These are phyloP conservation scores for Acorus gramineus DNA, from an alignment of 106 monocot genomes.

Conservation along the genomic window DNA sequence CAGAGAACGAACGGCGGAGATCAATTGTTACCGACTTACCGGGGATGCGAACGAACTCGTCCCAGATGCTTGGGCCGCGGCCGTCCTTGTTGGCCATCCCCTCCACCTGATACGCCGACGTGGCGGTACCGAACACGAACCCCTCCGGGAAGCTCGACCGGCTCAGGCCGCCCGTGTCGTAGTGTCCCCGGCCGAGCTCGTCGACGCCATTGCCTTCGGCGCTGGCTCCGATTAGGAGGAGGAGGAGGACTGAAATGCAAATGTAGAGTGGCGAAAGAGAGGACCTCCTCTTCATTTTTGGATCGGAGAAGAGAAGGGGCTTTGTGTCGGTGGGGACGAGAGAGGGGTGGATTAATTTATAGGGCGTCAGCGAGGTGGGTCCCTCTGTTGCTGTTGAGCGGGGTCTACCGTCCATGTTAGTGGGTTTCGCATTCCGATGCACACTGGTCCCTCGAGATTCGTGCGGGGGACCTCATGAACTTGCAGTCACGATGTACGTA, in stretches of 20 bases:
- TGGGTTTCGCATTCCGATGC: too few relatives aligned
- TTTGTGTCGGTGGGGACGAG: too few relatives aligned
- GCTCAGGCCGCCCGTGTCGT: conserved; percentile 34
- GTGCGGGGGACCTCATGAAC: too few relatives aligned
- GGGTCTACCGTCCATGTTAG: too few relatives aligned
- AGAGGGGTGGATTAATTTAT: too few relatives aligned
- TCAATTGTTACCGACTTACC: conserved; percentile 13
- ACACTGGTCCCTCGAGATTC: too few relatives aligned
- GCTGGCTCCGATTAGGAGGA: conserved; percentile 8
- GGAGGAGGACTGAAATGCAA: not conserved
- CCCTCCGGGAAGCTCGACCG: conserved; percentile 47
- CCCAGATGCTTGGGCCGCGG: conserved; percentile 83
- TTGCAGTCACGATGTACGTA: too few relatives aligned
- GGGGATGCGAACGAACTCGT: conserved; percentile 41
- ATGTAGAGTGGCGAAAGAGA: not conserved
- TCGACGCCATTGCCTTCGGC: not conserved
- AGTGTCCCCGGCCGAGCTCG: not conserved
- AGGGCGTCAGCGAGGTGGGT: too few relatives aligned
- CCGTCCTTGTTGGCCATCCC: conserved; percentile 67
- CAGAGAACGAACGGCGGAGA: not conserved
- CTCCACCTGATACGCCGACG: conserved; percentile 88
- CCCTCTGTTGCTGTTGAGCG: too few relatives aligned
- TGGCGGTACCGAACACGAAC: conserved; percentile 77
- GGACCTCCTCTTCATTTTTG: not conserved
- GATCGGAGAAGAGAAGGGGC: not conserved